Evolutionary conservation across 1,284 basidiomycete genomes (phyloP), one percentile per base, ranked within the genome.

Genomic region (Acaromyces ingoldii): DNA sequence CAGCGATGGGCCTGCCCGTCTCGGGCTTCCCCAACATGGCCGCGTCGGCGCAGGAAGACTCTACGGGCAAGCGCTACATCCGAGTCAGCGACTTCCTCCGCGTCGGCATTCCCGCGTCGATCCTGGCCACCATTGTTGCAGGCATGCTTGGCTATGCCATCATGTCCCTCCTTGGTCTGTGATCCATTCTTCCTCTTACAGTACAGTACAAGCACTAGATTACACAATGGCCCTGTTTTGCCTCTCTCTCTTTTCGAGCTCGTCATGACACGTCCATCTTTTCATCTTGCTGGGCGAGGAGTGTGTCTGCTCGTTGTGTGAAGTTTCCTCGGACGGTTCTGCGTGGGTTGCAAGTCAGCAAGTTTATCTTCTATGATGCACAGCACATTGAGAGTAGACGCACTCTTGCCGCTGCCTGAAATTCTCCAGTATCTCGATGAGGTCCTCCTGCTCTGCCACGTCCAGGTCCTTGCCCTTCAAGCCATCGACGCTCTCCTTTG

Each of bases 1-100:
- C 90, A 2, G 95, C 93, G 1, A 98, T 98, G 93, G 95, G 92
- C 5, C 87, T 99, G 81, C 92, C 92, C 3, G 91, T 97, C 30
- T 91, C 88, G 55, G 93, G 93, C 5, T 97, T 98, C 80, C 93
- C 92, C 0, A 96, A 96, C 54, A 70, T 66, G 46, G 76, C 74
- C 29, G 75, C 73, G 1, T 72, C 91, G 21, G 89, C 89, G 4
- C 88, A 96, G 77, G 93, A 96, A 73, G 89, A 97, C 75, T 91
- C 95, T 74, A 82, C 97, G 49, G 93, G 93, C 2, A 85, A 91
- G 65, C 77, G 88, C 28, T 79, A 77, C 49, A 65, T 77, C 13
- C 50, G 42, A 2, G 73, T 75, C 10, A 67, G 67, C 49, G 91
- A 96, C 76, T 97, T 97, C 78, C 78, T 96, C 65, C 89, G 88